Evolutionary conservation across 2,329 filamentous ascomycete species (phyloP).

Genomic region (Calonectria pseudoreteaudii): DNA sequence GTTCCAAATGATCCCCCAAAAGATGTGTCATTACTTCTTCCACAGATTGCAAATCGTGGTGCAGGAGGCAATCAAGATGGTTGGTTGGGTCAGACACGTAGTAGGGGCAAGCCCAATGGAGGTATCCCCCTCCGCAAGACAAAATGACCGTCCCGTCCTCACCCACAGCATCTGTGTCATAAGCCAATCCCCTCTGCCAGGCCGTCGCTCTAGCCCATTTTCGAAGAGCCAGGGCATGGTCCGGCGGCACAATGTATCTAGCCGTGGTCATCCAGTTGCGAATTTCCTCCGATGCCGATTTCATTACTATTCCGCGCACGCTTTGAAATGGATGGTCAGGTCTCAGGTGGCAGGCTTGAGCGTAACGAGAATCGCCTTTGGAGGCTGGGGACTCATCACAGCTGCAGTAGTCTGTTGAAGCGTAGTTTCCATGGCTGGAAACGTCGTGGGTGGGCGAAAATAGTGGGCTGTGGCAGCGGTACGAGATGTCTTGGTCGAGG

Average conservation of each 20-base stretch:
- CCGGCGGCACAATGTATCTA: not conserved
- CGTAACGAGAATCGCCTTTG: too few species aligned
- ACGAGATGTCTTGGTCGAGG: not conserved
- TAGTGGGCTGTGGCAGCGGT: not conserved
- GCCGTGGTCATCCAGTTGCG: not conserved
- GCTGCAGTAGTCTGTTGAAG: not conserved
- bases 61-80: not conserved
- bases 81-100: not conserved
- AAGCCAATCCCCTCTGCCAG: not conserved
- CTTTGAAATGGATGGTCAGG: not conserved
- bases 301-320: not conserved
- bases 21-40: not conserved
- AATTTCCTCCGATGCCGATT: not conserved
- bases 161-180: not conserved
- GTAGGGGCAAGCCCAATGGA: not conserved
- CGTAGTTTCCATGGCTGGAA: not conserved
- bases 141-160: not conserved
- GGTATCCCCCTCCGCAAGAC: not conserved
- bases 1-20: not conserved
- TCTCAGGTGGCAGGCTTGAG: too few species aligned
- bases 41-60: not conserved
- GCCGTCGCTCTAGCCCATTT: not conserved
- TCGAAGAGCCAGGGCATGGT: not conserved
- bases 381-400: not conserved
- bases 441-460: not conserved